Base-by-base conservation (phyloP, 345 rosid genomes). In the Conringia planisiliqua region DNA sequence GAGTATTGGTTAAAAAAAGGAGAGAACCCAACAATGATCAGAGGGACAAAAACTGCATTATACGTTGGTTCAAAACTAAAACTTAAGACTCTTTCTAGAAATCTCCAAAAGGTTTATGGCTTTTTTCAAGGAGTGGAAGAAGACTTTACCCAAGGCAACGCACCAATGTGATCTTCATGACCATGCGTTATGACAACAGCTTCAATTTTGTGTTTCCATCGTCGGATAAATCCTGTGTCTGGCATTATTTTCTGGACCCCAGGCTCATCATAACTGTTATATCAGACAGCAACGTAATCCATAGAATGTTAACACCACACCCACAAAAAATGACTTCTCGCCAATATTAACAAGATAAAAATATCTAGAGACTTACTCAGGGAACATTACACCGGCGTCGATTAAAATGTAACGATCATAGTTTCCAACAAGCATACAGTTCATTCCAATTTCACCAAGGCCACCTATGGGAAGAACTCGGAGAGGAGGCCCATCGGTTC, bases 81-180 rank as follows among this genome's bases (percentile, higher is more conserved):
- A 10, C 43, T 10, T 36, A 42, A 22, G 36, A 39, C 40, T 33
- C 20, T 7, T 5, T 71, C 44, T 59, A 43, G 42, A 44, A 26
- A 50, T 6, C 26, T 39, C 62, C n/a, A 12, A 57, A 56, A 56
- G 57, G 51, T 55, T 14, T 12, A 33, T 24, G 20, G 24, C 1
- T 3, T 44, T 58, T 58, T 35, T 71, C 20, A 0, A 71, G 66
- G 70, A 79, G 78, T 72, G 63, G 86, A 81, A 70, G 80, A 89
- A 84, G 80, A 72, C 84, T 75, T 88, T 95, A 95, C 99, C 99
- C 99, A 95, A 75, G 99, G 97, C 96, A 95, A 90, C 55, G 99
- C 97, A 86, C 99, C 99, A 78, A 95, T 95, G 97, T 95, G 99
- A 87, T 95, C 99, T 83, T 95, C 99, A 30, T 95, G 99, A 71